A percentile compares a stretch with the other conserved stretches of the same genome.
Evolutionary conservation across 2,329 filamentous ascomycete species (phyloP).

Genomic region (Colletotrichum echinochloae): DNA sequence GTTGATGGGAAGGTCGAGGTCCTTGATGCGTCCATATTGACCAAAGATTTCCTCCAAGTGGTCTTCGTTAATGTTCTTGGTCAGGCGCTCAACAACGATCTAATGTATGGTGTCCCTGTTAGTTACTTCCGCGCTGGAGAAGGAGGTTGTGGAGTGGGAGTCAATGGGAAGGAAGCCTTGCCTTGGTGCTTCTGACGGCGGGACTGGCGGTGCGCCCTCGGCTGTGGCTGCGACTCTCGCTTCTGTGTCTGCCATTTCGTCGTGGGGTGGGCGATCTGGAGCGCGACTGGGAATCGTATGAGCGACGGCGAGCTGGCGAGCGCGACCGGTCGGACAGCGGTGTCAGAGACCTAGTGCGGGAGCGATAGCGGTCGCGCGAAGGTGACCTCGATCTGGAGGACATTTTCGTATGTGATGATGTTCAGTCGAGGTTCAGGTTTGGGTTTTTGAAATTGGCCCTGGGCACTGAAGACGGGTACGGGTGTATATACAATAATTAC

Average conservation of each 20-base stretch:
- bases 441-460: not conserved
- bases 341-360: slow-evolving; percentile 51
- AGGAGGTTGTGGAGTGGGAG: slow-evolving; percentile 35
- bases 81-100: slow-evolving; percentile 96
- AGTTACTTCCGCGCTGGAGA: slow-evolving; percentile 13
- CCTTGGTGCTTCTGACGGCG: slow-evolving; percentile 64
- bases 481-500: not conserved
- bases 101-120: slow-evolving; percentile 51
- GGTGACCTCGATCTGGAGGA: slow-evolving; percentile 42
- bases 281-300: slow-evolving; percentile 49
- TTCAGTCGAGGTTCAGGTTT: not conserved
- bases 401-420: slow-evolving; percentile 26
- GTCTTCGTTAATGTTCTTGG: slow-evolving; percentile 90
- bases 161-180: slow-evolving; percentile 43
- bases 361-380: slow-evolving; percentile 48
- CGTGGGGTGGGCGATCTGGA: slow-evolving; percentile 49
- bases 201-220: slow-evolving; percentile 47
- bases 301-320: slow-evolving; percentile 49
- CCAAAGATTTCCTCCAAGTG: slow-evolving; percentile 95
- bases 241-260: slow-evolving; percentile 52
- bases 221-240: slow-evolving; percentile 48
- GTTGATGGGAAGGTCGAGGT: slow-evolving; percentile 92
- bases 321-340: slow-evolving; percentile 51
- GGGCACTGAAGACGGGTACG: not conserved
- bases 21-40: slow-evolving; percentile 85